Evolutionary conservation across 768 basidiomycete species (phyloP).

Genomic region (Auricularia sp.): DNA sequence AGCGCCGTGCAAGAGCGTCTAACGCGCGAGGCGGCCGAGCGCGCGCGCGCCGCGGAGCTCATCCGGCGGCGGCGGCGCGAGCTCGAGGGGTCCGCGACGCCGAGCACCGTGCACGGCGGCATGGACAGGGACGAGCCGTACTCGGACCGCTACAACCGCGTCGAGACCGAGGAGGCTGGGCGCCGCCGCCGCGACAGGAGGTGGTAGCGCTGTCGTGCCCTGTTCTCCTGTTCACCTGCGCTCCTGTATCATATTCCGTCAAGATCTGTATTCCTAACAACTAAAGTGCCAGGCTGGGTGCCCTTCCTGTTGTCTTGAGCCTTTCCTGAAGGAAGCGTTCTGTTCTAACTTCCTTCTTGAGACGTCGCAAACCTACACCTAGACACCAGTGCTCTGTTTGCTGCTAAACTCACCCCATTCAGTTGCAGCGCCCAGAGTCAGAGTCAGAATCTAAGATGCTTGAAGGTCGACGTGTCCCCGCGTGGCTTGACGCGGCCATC

Average conservation of each 20-base stretch:
- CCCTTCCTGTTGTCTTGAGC: too few relatives aligned
- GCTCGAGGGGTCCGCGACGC: constrained; percentile 54
- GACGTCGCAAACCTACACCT: too few relatives aligned
- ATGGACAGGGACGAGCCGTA: constrained; percentile 35
- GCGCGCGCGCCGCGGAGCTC: constrained; percentile 63
- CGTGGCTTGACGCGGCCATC: background rate
- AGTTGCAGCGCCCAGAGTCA: too few relatives aligned
- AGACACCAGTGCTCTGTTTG: too few relatives aligned
- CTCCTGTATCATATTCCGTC: too few relatives aligned
- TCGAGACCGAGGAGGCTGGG: constrained; percentile 64
- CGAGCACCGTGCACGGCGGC: constrained; percentile 49
- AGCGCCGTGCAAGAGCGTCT: constrained; percentile 47
- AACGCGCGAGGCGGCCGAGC: constrained; percentile 63
- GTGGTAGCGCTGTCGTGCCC: background rate
- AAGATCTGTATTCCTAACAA: too few relatives aligned
- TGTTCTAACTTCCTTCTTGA: too few relatives aligned
- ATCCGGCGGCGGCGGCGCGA: constrained; percentile 58
- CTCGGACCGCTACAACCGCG: constrained; percentile 57
- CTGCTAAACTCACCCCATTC: background rate
- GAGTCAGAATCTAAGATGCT: too few relatives aligned
- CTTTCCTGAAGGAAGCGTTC: too few relatives aligned
- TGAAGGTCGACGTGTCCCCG: background rate
- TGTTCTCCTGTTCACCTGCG: too few relatives aligned
- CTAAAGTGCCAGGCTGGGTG: too few relatives aligned
- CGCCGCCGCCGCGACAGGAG: constrained; percentile 32